Evolutionary conservation across 1,284 basidiomycete genomes (phyloP).

Genomic region (Gomphus bonarii): DNA sequence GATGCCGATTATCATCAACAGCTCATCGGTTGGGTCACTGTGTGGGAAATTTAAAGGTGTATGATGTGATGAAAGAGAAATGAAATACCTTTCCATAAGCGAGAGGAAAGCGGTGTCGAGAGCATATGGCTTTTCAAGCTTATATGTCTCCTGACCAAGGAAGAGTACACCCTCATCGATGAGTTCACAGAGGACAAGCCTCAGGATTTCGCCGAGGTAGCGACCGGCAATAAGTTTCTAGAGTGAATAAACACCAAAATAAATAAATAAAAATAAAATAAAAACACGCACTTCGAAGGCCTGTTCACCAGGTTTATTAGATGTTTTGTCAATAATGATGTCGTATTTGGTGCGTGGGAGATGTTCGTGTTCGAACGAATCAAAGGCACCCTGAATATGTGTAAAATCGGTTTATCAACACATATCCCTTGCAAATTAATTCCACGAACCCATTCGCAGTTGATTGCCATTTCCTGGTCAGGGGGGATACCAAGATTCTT

Average conservation of each 20-base stretch:
- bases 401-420: not conserved
- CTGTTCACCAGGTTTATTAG: conserved; percentile 96
- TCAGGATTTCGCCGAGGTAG: conserved; percentile 94
- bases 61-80: not conserved
- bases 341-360: conserved; percentile 94
- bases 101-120: conserved; percentile 97
- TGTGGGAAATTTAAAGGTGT: not conserved
- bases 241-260: conserved; percentile 1
- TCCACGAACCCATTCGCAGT: conserved; percentile 81
- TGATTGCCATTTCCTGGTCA: conserved; percentile 83
- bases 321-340: conserved; percentile 81
- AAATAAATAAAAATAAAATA: not conserved
- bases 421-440: not conserved
- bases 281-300: conserved; percentile 59
- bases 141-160: conserved; percentile 96
- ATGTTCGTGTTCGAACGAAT: conserved; percentile 92
- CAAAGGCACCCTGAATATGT: conserved; percentile 79
- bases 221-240: conserved; percentile 98
- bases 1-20: conserved; percentile 92
- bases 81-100: conserved; percentile 78
- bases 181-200: conserved; percentile 89
- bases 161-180: conserved; percentile 96
- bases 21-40: conserved; percentile 95
- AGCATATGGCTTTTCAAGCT: conserved; percentile 85
- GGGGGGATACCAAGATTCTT: conserved; percentile 61